Evolutionary conservation across 345 rosid species (phyloP).

Genomic region (Sisymbrium irio): DNA sequence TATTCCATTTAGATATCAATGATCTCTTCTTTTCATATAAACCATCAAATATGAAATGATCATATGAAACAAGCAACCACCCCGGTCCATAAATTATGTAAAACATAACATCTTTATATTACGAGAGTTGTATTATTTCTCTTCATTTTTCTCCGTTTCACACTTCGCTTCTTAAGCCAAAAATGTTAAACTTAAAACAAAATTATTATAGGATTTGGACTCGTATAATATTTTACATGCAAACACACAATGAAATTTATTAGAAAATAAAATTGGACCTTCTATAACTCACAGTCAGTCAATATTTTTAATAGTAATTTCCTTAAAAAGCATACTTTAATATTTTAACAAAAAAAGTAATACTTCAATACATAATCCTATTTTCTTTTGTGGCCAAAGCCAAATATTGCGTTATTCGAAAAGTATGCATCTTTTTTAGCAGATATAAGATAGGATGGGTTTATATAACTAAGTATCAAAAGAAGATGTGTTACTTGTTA

Average conservation of each 20-base stretch:
- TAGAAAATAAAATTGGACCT: background rate
- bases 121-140: background rate
- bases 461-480: slow-evolving; percentile 1
- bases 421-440: background rate
- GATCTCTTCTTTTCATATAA: slow-evolving; percentile 16
- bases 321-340: background rate
- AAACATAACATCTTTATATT: background rate
- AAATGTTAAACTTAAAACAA: background rate
- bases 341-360: too few species aligned
- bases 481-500: slow-evolving; percentile 26
- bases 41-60: slow-evolving; percentile 26
- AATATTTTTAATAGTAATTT: background rate
- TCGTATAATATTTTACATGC: background rate
- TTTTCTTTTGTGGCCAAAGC: background rate
- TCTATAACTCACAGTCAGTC: background rate
- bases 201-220: background rate
- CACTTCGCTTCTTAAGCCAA: background rate
- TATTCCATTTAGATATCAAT: slow-evolving; percentile 26
- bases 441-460: background rate
- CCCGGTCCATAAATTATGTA: background rate
- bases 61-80: slow-evolving; percentile 21
- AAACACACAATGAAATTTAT: background rate
- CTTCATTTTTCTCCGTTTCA: background rate
- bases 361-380: background rate
- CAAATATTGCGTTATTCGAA: background rate